These are phyloP conservation scores for Camillea tinctor DNA, from an alignment of 2,329 filamentous ascomycete species.

Conservation along the genomic window DNA sequence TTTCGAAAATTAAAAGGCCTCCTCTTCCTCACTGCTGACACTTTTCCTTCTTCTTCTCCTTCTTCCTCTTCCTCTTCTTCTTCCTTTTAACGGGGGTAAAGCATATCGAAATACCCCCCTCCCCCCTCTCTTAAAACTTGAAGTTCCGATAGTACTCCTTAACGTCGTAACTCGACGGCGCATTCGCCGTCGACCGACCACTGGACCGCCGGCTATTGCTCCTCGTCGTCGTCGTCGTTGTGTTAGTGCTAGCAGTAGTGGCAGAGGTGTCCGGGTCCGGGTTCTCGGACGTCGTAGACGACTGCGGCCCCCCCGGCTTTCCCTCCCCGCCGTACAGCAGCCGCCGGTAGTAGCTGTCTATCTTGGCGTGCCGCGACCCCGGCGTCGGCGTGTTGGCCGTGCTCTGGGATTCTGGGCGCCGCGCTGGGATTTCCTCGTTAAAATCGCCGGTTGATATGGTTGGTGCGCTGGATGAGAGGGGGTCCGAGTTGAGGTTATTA, in stretches of 20 bases:
- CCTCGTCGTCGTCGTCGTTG: too few species aligned
- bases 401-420: too few species aligned
- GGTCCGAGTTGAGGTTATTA: too few species aligned
- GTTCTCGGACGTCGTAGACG: too few species aligned
- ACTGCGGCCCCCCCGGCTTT: too few species aligned
- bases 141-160: background rate
- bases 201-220: background rate
- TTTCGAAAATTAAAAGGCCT: too few species aligned
- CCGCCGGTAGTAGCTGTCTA: too few species aligned
- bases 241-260: too few species aligned
- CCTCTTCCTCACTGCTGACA: background rate
- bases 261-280: too few species aligned
- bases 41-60: background rate
- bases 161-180: background rate
- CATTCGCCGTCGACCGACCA: background rate
- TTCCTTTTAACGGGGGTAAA: too few species aligned
- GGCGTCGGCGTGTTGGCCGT: background rate
- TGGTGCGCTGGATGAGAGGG: background rate
- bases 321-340: too few species aligned
- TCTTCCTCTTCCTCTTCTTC: background rate
- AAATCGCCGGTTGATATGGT: background rate
- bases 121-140: background rate
- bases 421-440: background rate
- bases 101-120: too few species aligned
- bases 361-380: background rate